Base-by-base conservation (phyloP, 2,329 filamentous ascomycete genomes). In the Paraphaeosphaeria minitans region DNA sequence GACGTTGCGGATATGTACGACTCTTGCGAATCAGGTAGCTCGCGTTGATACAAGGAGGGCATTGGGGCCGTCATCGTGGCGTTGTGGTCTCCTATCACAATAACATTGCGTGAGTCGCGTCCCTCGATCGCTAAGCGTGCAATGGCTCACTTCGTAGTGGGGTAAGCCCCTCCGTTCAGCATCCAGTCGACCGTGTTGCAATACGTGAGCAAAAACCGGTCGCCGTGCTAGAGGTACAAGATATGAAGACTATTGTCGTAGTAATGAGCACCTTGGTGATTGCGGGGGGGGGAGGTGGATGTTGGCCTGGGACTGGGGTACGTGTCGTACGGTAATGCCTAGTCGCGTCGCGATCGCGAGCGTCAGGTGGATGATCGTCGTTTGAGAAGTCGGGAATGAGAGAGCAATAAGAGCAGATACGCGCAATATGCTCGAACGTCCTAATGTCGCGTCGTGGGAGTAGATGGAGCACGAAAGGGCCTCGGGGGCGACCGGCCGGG, bases 1-100 rank as follows among this genome's bases (percentile, higher is more conserved):
- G 74, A 76, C 31, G 71, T 64, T 16, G 64, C 57, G 52, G 75
- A 78, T 6, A 70, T 56, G 48, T 67, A 61, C 1, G 73, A 76
- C 43, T 76, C 74, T 58, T 78, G 75, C 33, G 75, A 74, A 51
- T 64, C 61, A 21, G 64, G 69, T 6, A 66, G 50, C 21, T 67
- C 64, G 46, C 56, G 46, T 50, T 63, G 55, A 55, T 55, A 55
- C 13, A 54, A 56, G 8, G 64, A 41, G 31, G 60, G 41, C 53
- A 59, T 59, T 37, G 57, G 42, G 19, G 66, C 51, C 37, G 68
- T 41, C 14, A 60, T 56, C 19, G 53, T 52, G 56, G 56, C 48
- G 33, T 63, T 57, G 57, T 57, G 45, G 64, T 60, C 58, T 50
- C 66, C 67, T 71, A 56, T 57, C 53, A 8, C 29, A 31, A 31